phyloP scores from a whole-genome alignment of 2,329 filamentous ascomycete species.

The Claviceps capensis region DNA sequence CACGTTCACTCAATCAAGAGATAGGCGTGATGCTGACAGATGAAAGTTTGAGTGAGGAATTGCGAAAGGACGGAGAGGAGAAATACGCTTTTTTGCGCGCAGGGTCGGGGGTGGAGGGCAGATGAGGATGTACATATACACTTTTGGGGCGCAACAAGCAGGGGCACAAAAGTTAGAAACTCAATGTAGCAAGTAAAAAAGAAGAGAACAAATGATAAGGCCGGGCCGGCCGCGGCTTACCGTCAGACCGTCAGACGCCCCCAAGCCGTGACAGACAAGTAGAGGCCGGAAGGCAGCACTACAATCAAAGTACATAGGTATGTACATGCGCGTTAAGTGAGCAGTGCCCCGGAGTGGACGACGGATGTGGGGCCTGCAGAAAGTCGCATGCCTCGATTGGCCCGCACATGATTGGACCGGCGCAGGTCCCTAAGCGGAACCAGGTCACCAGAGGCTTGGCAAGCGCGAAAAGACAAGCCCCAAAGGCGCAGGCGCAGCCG shows the following conservation, averaged over 20 bases:
- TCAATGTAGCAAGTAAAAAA: background rate
- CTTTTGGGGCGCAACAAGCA: background rate
- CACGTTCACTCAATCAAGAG: slow-evolving; percentile 4
- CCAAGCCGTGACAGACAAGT: background rate
- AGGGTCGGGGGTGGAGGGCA: background rate
- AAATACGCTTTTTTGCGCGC: too few species aligned
- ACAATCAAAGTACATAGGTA: background rate
- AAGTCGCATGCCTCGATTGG: background rate
- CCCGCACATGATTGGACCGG: background rate
- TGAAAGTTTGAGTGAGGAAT: background rate
- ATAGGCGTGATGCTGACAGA: background rate
- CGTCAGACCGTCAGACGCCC: background rate
- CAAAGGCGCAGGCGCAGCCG: background rate
- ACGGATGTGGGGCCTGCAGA: background rate
- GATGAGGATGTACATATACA: slow-evolving; percentile 2
- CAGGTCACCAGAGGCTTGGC: background rate
- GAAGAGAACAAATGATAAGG: background rate
- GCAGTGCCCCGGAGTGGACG: background rate
- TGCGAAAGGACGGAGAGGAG: background rate
- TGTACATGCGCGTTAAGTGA: background rate
- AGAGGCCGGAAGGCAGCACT: background rate
- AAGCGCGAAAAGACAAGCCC: background rate
- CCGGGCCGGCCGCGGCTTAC: background rate
- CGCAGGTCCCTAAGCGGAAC: background rate
- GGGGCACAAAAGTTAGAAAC: background rate